phyloP scores from a whole-genome alignment of 2,329 filamentous ascomycete genomes.

The Stemphylium beticola region DNA sequence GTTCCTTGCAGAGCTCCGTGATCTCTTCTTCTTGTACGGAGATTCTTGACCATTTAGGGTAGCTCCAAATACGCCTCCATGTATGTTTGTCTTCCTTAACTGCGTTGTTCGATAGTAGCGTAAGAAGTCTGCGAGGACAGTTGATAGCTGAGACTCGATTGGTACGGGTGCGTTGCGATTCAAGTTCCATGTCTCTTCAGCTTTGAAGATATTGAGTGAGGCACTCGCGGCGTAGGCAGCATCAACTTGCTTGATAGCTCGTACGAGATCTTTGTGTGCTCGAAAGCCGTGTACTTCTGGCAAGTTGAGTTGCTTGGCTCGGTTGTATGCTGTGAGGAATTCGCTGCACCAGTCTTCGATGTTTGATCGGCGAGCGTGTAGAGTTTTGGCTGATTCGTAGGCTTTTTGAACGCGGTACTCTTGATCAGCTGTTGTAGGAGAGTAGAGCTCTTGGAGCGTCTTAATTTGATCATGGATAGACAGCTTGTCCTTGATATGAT shows the following conservation, averaged over 20 bases:
- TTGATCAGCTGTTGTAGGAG: background rate
- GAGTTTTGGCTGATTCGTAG: background rate
- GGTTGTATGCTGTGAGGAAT: conserved; percentile 16
- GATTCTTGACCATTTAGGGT: no score
- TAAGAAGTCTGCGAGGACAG: no score
- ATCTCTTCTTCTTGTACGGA: no score
- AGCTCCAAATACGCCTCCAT: no score
- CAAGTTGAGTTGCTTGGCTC: conserved; percentile 14
- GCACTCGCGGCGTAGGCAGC: conserved; percentile 6
- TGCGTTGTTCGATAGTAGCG: no score
- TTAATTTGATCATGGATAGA: background rate
- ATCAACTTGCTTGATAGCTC: conserved; percentile 21
- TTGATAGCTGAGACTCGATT: no score
- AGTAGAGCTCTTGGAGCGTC: background rate
- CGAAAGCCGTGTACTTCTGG: conserved; percentile 12
- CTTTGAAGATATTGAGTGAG: conserved; percentile 10
- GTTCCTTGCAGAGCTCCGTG: no score
- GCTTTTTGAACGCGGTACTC: background rate
- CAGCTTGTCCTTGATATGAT: background rate
- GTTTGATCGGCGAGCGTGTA: background rate
- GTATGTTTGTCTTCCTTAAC: no score
- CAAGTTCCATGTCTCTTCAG: conserved; percentile 9
- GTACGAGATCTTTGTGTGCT: conserved; percentile 16
- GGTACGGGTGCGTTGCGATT: no score
- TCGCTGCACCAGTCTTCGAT: conserved; percentile 1